phyloP scores from a whole-genome alignment of 768 basidiomycete species.

The Pleurotus platypus region DNA sequence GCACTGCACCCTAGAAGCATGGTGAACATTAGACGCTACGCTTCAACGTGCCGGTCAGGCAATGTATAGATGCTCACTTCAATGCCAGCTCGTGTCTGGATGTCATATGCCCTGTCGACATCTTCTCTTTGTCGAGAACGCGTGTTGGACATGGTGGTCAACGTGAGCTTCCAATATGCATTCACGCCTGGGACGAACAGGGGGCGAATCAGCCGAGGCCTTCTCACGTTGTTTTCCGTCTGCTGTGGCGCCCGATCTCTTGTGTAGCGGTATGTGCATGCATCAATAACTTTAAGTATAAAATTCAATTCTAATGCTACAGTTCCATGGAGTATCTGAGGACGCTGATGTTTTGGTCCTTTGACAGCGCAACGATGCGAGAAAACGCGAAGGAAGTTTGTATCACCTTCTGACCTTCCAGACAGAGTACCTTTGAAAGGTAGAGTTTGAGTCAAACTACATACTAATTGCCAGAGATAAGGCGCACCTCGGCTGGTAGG shows the following conservation, averaged over 20 bases:
- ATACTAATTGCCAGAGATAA: neutral
- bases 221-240: too few species aligned
- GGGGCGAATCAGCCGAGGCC: too few species aligned
- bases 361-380: slow-evolving; percentile 34
- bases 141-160: slow-evolving; percentile 21
- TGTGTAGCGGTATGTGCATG: too few species aligned
- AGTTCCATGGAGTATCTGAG: slow-evolving; percentile 13
- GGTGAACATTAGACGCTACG: slow-evolving; percentile 18
- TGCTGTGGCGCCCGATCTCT: too few species aligned
- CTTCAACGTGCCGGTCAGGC: slow-evolving; percentile 29
- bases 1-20: slow-evolving; percentile 46
- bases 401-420: slow-evolving; percentile 30
- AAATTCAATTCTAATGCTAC: neutral
- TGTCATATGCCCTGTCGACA: slow-evolving; percentile 51
- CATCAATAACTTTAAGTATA: too few species aligned
- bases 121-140: slow-evolving; percentile 48
- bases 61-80: slow-evolving; percentile 34
- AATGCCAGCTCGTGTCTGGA: slow-evolving; percentile 58
- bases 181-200: too few species aligned
- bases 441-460: neutral
- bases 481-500: slow-evolving; percentile 19
- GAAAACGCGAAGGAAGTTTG: slow-evolving; percentile 32
- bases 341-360: slow-evolving; percentile 29
- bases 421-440: slow-evolving; percentile 26
- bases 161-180: neutral